Base-by-base conservation (phyloP, 257 asterid genomes). In the Coffea eugenioides region DNA sequence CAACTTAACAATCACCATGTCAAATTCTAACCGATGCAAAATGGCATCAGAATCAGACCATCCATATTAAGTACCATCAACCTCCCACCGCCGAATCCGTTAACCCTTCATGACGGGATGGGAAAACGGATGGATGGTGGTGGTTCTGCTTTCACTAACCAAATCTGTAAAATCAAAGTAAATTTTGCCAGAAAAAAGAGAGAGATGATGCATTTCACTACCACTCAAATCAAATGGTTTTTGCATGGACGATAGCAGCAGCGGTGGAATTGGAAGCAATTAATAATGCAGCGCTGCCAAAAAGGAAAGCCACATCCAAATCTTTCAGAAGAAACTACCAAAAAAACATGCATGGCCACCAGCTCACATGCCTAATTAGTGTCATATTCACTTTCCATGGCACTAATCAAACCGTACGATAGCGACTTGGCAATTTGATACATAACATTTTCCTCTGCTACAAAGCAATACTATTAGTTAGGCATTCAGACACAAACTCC, bases 361-460 rank as follows among this genome's bases (percentile, higher is more conserved):
- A 75, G 8, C 65, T 51, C 68, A 75, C 71, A 62, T 61, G 69
- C 39, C 43, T 39, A 39, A 70, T 36, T 20, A 52, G 74, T 45
- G 21, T 46, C 27, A 21, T n/a, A 10, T 46, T 74, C 71, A 14
- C 62, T 64, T 62, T 11, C 71, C 76, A 12, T 8, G 45, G 46
- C 41, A n/a, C 15, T 71, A 65, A 81, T 85, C 77, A 74, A 57
- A 39, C 69, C 79, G 77, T 77, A 69, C 77, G 88, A 90, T 61
- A 69, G n/a, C 77, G 90, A 86, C 91, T 76, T 82, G 77, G 72
- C 92, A 84, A 76, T 87, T 5, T 77, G 81, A 67, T 70, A 70
- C 78, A 13, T 23, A 31, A 31, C 45, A 46, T 27, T 66, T 71
- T 15, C 31, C 74, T 2, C 27, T 65, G 12, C 18, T 12, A 4